Evolutionary conservation across 2,329 filamentous ascomycete species (phyloP).

Genomic region (Aspergillus sp.): DNA sequence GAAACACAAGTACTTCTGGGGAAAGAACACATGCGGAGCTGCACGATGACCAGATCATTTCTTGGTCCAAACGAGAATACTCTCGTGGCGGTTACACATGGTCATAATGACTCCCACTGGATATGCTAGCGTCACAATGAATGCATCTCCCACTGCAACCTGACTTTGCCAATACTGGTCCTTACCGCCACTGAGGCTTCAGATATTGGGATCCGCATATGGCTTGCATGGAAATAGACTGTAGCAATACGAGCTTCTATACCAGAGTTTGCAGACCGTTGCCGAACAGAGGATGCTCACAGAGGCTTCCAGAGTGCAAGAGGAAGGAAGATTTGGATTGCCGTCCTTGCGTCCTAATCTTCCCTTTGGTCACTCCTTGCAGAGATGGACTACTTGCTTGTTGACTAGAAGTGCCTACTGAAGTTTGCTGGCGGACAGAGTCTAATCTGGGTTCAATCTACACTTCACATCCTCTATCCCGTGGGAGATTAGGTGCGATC

Average conservation of each 20-base stretch:
- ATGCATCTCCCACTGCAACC: neutral
- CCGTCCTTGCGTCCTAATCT: neutral
- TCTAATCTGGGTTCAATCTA: neutral
- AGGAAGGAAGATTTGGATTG: neutral
- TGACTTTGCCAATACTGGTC: neutral
- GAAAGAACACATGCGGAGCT: neutral
- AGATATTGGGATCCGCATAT: neutral
- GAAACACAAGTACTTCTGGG: neutral
- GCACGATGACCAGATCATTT: slow-evolving; percentile 1
- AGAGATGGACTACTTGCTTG: neutral
- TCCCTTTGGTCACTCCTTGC: slow-evolving; percentile 1
- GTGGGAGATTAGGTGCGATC: neutral
- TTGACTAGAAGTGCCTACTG: neutral
- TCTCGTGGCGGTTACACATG: neutral
- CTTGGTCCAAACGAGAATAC: neutral
- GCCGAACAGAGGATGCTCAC: neutral
- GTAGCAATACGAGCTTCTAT: neutral
- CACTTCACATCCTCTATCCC: neutral
- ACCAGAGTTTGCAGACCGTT: too few species aligned
- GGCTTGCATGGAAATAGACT: neutral
- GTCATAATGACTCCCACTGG: neutral
- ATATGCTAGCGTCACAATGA: neutral
- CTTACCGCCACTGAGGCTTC: neutral
- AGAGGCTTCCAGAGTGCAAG: neutral
- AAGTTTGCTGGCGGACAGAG: neutral